Conservation (phyloP, 768 basidiomycete species). For the Rhizopogon roseolus region DNA sequence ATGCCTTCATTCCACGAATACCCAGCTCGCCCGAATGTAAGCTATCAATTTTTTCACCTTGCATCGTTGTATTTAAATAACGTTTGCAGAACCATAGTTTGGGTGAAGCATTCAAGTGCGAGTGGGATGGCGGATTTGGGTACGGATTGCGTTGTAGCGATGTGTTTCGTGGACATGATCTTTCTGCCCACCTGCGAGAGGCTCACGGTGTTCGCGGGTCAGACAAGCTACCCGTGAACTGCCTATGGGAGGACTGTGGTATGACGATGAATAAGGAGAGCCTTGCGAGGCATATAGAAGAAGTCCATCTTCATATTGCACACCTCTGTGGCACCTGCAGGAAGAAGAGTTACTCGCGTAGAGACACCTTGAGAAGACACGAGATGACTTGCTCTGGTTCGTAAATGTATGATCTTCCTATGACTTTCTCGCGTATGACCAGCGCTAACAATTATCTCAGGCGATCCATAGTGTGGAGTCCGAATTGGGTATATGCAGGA, state of each 20-base stretch:
- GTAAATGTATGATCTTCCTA: too few species aligned
- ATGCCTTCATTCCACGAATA: too few species aligned
- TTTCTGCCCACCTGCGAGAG: constrained; percentile 11
- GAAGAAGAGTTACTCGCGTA: constrained; percentile 10
- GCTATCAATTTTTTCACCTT: too few species aligned
- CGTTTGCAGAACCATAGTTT: too few species aligned
- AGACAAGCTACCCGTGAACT: not conserved
- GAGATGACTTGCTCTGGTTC: constrained; percentile 5
- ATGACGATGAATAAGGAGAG: constrained; percentile 2
- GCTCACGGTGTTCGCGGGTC: constrained; percentile 5
- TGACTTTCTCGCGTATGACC: too few species aligned
- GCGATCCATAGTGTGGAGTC: too few species aligned
- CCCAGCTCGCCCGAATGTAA: too few species aligned
- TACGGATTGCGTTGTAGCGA: constrained; percentile 9
- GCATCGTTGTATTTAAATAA: too few species aligned
- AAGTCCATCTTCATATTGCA: constrained; percentile 14
- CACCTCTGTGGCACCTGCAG: constrained; percentile 21
- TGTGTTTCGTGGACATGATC: constrained; percentile 9
- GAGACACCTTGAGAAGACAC: constrained; percentile 15
- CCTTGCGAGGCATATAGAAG: constrained; percentile 15
- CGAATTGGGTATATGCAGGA: too few species aligned
- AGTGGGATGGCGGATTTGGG: too few species aligned
- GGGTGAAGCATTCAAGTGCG: too few species aligned
- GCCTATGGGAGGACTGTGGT: constrained; percentile 14
- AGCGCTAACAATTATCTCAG: too few species aligned